Percentiles rank a stretch among this genome's conserved stretches.
Conservation (phyloP, 2,329 filamentous ascomycete genomes). For the Didymella pomorum region DNA sequence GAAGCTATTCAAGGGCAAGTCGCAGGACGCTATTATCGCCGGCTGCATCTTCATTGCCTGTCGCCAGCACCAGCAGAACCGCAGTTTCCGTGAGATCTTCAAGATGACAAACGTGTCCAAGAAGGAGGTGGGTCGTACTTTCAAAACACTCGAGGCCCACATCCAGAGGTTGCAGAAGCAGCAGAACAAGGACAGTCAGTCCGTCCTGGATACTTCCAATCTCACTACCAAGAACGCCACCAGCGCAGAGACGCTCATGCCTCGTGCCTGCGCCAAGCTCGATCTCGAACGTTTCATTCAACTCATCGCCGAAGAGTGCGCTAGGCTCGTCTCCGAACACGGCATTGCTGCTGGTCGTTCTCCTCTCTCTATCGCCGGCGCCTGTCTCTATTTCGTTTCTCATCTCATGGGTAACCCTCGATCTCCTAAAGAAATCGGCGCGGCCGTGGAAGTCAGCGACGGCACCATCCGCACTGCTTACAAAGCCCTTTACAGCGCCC, state of each 20-base stretch:
- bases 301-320: conserved; percentile 80
- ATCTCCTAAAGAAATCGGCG: conserved; percentile 84
- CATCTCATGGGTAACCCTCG: conserved; percentile 82
- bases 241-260: conserved; percentile 82
- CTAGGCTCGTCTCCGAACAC: conserved; percentile 77
- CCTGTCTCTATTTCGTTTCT: conserved; percentile 96
- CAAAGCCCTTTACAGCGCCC: conserved; percentile 80
- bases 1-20: conserved; percentile 94
- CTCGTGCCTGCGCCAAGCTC: conserved; percentile 87
- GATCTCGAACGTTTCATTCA: conserved; percentile 77
- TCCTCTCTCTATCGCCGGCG: conserved; percentile 90
- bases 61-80: conserved; percentile 83
- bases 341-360: conserved; percentile 90
- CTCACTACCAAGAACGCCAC: conserved; percentile 68
- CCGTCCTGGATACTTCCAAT: conserved; percentile 60
- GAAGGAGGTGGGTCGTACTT: conserved; percentile 96
- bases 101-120: conserved; percentile 92
- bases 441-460: conserved; percentile 88
- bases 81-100: conserved; percentile 94
- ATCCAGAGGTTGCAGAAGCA: conserved; percentile 75
- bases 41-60: conserved; percentile 98
- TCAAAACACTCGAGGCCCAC: conserved; percentile 82
- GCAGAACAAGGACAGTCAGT: conserved; percentile 47
- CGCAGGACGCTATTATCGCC: conserved; percentile 90
- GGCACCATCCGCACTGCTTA: conserved; percentile 97